phyloP scores from a whole-genome alignment of 345 rosid species.

The thale cress (Arabidopsis thaliana) region DNA sequence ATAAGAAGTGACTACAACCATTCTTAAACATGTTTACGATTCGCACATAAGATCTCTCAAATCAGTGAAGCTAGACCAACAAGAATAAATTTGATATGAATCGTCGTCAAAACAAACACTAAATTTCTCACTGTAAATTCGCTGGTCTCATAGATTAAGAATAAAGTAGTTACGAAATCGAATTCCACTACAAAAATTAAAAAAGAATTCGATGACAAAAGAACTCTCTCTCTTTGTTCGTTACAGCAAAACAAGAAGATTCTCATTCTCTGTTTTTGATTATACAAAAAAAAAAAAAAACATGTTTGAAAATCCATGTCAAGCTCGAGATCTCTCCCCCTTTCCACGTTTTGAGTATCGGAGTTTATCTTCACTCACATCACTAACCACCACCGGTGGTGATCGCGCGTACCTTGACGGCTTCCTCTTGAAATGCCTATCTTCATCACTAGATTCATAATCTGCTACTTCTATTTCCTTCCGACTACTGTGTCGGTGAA shows the following conservation, averaged over 20 bases:
- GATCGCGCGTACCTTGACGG: conserved; percentile 79
- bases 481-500: conserved; percentile 36
- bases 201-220: conserved; percentile 20
- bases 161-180: no score
- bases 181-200: no score
- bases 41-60: no score
- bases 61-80: no score
- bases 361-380: conserved; percentile 35
- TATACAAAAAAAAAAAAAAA: neutral
- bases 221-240: neutral
- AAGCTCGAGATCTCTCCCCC: conserved; percentile 43
- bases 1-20: no score
- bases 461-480: conserved; percentile 54
- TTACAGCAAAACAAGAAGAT: conserved; percentile 8
- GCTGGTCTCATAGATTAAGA: no score
- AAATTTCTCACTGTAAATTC: no score
- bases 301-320: neutral
- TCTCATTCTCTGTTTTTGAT: neutral
- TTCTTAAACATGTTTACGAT: no score
- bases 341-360: conserved; percentile 41
- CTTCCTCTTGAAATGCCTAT: conserved; percentile 89
- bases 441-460: conserved; percentile 89
- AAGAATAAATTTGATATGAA: no score
- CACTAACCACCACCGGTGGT: conserved; percentile 42
- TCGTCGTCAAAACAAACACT: no score